These are phyloP conservation scores for Gautieria morchelliformis DNA, from an alignment of 768 basidiomycete genomes.

Conservation along the genomic window DNA sequence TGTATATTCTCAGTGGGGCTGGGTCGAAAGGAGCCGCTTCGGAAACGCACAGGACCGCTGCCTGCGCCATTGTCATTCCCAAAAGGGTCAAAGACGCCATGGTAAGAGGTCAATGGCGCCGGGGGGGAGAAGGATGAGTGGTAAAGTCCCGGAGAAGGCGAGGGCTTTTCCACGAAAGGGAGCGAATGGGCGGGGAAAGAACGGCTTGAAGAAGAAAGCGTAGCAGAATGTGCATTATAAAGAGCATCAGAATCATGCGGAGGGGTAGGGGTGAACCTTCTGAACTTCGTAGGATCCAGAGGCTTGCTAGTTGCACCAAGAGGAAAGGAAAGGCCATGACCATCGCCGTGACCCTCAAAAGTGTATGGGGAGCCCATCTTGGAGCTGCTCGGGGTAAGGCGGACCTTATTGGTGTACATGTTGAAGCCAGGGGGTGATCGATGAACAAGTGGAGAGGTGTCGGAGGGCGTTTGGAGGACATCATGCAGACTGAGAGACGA, in stretches of 20 bases:
- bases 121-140: constrained; percentile 1
- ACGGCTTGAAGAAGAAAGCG: constrained; percentile 1
- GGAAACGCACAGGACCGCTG: not conserved
- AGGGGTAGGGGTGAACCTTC: not conserved
- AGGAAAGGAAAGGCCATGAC: not conserved
- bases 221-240: not conserved
- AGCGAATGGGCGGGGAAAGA: not conserved
- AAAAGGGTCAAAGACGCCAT: constrained; percentile 5
- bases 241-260: not conserved
- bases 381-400: not conserved
- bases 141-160: not conserved
- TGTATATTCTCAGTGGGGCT: not conserved
- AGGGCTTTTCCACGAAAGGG: not conserved
- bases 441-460: constrained; percentile 43
- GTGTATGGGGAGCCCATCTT: not conserved
- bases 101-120: not conserved
- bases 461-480: constrained; percentile 58
- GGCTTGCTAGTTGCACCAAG: not conserved
- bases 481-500: constrained; percentile 7
- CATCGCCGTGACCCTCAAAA: constrained; percentile 2
- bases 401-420: not conserved
- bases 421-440: not conserved
- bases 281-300: not conserved
- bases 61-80: not conserved
- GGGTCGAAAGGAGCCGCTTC: not conserved